Evolutionary conservation across 2,329 filamentous ascomycete genomes (phyloP).

Genomic region (Geoglossum cookeanum): DNA sequence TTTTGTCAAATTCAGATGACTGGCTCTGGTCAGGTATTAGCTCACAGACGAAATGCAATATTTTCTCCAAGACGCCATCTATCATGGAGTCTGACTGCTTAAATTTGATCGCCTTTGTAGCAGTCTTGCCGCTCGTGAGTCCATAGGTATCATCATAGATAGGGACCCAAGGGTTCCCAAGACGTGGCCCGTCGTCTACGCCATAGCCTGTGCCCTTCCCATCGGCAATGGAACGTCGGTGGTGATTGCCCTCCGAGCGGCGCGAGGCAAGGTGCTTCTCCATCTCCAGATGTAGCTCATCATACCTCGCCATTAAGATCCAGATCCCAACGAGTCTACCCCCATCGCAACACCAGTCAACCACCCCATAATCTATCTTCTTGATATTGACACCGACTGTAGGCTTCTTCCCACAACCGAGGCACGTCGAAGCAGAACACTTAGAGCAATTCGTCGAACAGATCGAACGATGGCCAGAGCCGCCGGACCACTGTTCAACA

Average conservation of each 20-base stretch:
- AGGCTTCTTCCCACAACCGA: constrained; percentile 6
- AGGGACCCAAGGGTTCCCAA: background rate
- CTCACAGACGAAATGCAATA: background rate
- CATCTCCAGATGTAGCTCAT: constrained; percentile 5
- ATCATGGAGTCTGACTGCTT: background rate
- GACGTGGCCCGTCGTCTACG: background rate
- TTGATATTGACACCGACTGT: constrained; percentile 1
- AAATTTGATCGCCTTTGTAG: background rate
- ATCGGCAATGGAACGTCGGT: background rate
- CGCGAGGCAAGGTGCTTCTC: background rate
- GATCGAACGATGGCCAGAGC: background rate
- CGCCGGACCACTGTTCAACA: background rate
- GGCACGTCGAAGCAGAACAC: constrained; percentile 5
- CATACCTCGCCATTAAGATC: constrained; percentile 6
- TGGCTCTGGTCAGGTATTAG: background rate
- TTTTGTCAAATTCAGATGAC: constrained; percentile 14
- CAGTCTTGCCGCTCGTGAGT: background rate
- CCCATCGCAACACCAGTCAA: constrained; percentile 8
- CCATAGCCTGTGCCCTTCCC: background rate
- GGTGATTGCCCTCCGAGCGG: background rate
- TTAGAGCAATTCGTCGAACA: background rate
- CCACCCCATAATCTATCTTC: background rate
- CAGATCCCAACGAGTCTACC: constrained; percentile 6
- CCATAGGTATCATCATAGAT: background rate
- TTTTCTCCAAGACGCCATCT: background rate